Conservation (phyloP, 2,329 filamentous ascomycete species). For the Hymenoscyphus fraxineus region DNA sequence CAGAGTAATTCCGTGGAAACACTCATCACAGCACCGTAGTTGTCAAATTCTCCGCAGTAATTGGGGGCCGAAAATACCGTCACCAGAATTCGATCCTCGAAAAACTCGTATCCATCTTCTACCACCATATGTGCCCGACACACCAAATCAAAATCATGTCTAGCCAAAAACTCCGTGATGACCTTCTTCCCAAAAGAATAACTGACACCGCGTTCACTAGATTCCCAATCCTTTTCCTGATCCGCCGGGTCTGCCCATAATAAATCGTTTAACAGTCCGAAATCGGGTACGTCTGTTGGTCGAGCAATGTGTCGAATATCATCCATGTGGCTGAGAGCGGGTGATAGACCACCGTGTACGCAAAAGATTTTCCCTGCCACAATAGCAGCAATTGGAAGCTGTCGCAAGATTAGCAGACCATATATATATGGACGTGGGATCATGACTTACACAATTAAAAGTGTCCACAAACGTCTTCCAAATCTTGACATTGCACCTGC, state of each 20-base stretch:
- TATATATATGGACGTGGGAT: not conserved
- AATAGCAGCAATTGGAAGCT: conserved; percentile 88
- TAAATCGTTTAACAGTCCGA: conserved; percentile 89
- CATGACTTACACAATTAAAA: conserved; percentile 66
- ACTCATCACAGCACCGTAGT: conserved; percentile 98
- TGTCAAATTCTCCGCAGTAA: conserved; percentile 99
- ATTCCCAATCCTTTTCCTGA: conserved; percentile 97
- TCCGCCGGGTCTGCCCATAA: conserved; percentile 97
- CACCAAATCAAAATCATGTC: conserved; percentile 95
- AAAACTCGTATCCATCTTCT: conserved; percentile 98
- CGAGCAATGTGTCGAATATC: conserved; percentile 95
- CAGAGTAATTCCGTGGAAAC: conserved; percentile 90
- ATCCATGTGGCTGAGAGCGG: conserved; percentile 92
- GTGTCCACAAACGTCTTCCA: conserved; percentile 98
- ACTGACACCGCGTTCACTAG: conserved; percentile 93
- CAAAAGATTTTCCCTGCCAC: conserved; percentile 97
- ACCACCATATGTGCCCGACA: conserved; percentile 99
- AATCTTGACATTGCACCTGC: conserved; percentile 91
- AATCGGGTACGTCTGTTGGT: conserved; percentile 95
- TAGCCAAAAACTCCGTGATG: conserved; percentile 90
- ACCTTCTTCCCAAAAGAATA: conserved; percentile 99
- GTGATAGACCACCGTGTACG: conserved; percentile 91
- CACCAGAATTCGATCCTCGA: conserved; percentile 89
- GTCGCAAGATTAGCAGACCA: conserved; percentile 17
- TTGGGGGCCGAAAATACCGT: conserved; percentile 98